These are phyloP conservation scores for Volvox reticuliferus DNA, from an alignment of 139 green algal species.

Conservation along the genomic window DNA sequence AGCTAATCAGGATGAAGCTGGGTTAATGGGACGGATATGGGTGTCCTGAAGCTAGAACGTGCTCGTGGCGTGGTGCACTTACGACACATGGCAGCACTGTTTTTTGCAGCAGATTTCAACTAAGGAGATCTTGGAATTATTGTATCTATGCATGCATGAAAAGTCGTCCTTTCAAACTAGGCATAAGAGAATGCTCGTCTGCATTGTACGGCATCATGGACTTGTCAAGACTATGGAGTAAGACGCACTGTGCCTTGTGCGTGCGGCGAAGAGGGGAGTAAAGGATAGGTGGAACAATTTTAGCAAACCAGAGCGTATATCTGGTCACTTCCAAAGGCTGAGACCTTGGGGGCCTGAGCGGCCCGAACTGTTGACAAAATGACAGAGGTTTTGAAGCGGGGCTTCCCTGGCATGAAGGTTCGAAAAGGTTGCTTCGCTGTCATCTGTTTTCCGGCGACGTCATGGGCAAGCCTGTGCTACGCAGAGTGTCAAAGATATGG, in stretches of 20 bases:
- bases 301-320: background rate
- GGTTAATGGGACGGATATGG: too few species aligned
- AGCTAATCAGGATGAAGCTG: too few species aligned
- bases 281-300: background rate
- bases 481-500: constrained; percentile 93
- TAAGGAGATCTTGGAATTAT: too few species aligned
- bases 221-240: background rate
- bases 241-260: background rate
- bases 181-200: background rate
- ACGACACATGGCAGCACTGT: too few species aligned
- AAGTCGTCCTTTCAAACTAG: too few species aligned
- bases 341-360: constrained; percentile 24
- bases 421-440: background rate
- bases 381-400: constrained; percentile 86
- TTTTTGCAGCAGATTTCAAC: too few species aligned
- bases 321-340: background rate
- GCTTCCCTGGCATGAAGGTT: constrained; percentile 88
- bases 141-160: too few species aligned
- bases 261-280: background rate
- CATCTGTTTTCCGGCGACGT: background rate
- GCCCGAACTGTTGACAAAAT: constrained; percentile 64
- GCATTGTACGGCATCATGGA: background rate
- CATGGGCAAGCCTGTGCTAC: constrained; percentile 1
- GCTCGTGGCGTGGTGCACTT: too few species aligned
- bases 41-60: too few species aligned